Conservation (phyloP, 495 filamentous ascomycete genomes). For the Podospora fimiseda region DNA sequence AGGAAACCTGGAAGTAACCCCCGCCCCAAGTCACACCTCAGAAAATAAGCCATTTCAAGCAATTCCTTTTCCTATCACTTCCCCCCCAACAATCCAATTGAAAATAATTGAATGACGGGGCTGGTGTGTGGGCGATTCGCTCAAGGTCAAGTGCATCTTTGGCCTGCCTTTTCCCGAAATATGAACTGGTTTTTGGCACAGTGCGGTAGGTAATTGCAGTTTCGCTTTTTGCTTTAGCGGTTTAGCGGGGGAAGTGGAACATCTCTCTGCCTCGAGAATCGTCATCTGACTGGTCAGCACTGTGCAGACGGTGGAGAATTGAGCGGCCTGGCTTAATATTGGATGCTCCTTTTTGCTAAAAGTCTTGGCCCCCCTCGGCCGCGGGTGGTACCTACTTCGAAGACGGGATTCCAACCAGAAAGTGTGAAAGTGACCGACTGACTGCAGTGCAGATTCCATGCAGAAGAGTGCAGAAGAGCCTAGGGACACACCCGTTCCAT, state of each 20-base stretch:
- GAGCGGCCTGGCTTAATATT: constrained; percentile 11
- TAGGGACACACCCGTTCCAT: background rate
- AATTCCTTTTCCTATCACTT: no score
- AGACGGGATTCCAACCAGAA: no score
- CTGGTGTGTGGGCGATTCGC: background rate
- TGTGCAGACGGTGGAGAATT: constrained; percentile 1
- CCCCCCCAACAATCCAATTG: no score
- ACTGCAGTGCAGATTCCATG: no score
- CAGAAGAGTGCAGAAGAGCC: no score
- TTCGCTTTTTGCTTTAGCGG: background rate
- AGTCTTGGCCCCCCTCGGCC: constrained; percentile 10
- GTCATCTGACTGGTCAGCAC: constrained; percentile 4
- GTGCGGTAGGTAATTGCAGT: background rate
- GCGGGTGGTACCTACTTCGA: background rate
- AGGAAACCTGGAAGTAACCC: no score
- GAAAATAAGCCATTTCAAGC: no score
- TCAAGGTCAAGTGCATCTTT: background rate
- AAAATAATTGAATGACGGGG: no score
- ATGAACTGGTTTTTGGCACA: background rate
- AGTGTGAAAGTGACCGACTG: no score
- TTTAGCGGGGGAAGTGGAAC: constrained; percentile 7
- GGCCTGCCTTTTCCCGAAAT: background rate
- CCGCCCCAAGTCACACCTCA: no score
- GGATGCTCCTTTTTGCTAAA: constrained; percentile 18
- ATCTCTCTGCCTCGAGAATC: constrained; percentile 1